Conservation (phyloP, 345 rosid genomes). For the Dipteronia dyeriana region DNA sequence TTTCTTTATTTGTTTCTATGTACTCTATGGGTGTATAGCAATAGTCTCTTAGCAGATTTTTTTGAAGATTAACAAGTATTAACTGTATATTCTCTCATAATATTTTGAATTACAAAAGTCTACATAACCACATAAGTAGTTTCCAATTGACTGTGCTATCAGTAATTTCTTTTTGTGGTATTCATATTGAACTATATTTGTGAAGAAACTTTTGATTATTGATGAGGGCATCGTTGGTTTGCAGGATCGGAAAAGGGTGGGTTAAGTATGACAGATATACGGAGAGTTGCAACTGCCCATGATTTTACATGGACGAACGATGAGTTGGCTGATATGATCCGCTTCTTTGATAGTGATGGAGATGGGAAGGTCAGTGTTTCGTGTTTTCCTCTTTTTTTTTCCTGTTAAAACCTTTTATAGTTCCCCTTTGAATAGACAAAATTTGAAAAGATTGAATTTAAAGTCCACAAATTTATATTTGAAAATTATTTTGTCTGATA, state of each 20-base stretch:
- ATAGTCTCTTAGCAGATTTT: not conserved
- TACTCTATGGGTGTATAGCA: not conserved
- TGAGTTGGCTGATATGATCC: constrained; percentile 78
- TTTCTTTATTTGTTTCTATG: not conserved
- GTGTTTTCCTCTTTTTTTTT: not conserved
- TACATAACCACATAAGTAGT: not conserved
- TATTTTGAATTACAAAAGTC: not conserved
- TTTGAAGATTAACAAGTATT: not conserved
- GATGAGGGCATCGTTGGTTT: constrained; percentile 21
- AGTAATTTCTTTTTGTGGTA: not conserved
- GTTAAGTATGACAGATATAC: constrained; percentile 53
- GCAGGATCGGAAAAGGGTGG: constrained; percentile 69
- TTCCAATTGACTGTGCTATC: not conserved
- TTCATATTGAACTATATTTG: not conserved
- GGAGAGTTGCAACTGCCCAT: constrained; percentile 53
- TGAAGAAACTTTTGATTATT: not conserved
- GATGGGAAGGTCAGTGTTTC: constrained; percentile 66
- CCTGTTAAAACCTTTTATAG: too few relatives aligned
- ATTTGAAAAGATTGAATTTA: not conserved
- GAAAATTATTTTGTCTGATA: not conserved
- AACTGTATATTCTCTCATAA: not conserved
- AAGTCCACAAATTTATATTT: not conserved
- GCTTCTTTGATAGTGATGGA: constrained; percentile 61
- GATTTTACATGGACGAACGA: constrained; percentile 75
- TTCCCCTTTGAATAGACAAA: not conserved